Conservation (phyloP, 208 protist genomes). For the Naegleria gruberi region DNA sequence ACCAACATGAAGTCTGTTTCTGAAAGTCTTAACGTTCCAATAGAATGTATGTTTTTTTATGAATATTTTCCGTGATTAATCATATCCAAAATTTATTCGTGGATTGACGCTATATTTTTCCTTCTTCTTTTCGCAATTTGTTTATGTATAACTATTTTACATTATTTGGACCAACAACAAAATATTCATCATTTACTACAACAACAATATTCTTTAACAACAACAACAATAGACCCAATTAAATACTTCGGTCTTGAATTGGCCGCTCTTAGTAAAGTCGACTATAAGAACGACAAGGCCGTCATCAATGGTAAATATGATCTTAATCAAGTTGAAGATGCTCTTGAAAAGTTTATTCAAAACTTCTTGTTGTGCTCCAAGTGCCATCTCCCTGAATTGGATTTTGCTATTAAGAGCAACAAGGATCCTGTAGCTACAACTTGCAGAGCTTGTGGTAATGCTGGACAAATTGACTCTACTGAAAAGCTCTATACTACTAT, state of each 20-base stretch:
- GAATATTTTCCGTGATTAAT: not conserved
- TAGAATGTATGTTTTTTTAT: constrained; percentile 26
- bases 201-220: not conserved
- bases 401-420: not conserved
- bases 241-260: constrained; percentile 25
- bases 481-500: constrained; percentile 36
- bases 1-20: constrained; percentile 37
- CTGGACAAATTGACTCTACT: constrained; percentile 14
- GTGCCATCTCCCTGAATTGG: constrained; percentile 40
- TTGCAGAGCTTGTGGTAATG: constrained; percentile 37
- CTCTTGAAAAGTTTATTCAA: constrained; percentile 42
- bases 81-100: too few relatives aligned
- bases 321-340: constrained; percentile 21
- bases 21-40: constrained; percentile 28
- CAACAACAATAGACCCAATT: not conserved
- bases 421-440: constrained; percentile 20
- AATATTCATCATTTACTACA: not conserved
- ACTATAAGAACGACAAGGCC: constrained; percentile 31
- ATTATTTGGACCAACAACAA: not conserved
- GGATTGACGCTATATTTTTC: not conserved
- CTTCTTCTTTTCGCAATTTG: too few relatives aligned
- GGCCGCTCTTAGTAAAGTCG: constrained; percentile 35
- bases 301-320: constrained; percentile 42
- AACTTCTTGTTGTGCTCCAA: constrained; percentile 39
- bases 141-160: not conserved